These are phyloP conservation scores for Talaromyces sp. DNA, from an alignment of 2,329 filamentous ascomycete genomes.

Conservation along the genomic window DNA sequence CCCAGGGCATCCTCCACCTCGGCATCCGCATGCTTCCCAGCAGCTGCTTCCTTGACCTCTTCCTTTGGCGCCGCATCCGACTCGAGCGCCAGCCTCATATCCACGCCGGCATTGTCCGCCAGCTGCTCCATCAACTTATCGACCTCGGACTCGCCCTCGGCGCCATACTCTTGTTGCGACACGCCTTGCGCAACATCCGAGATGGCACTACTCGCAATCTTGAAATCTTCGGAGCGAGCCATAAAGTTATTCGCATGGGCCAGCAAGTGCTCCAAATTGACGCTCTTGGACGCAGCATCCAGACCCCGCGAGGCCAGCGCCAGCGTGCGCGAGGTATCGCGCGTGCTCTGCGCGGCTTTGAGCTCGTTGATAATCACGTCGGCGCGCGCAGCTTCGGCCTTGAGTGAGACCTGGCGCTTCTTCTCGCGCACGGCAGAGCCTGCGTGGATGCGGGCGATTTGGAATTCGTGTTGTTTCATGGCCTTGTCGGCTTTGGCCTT, in stretches of 20 bases:
- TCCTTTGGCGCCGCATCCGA: conserved; percentile 34
- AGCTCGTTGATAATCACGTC: conserved; percentile 47
- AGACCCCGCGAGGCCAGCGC: conserved; percentile 40
- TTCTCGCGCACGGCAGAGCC: conserved; percentile 42
- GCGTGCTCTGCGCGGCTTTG: conserved; percentile 43
- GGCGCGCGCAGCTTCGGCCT: conserved; percentile 41
- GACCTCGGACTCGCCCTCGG: conserved; percentile 38
- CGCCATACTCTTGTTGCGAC: conserved; percentile 40
- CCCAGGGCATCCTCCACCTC: conserved; percentile 38
- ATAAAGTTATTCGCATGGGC: conserved; percentile 40
- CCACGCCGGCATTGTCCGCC: conserved; percentile 39
- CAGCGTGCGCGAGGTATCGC: conserved; percentile 41
- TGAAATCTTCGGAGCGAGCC: conserved; percentile 37
- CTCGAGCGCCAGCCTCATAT: conserved; percentile 35
- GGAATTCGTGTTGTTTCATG: conserved; percentile 44
- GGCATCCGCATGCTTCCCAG: conserved; percentile 23
- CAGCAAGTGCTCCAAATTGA: conserved; percentile 40
- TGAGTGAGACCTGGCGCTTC: conserved; percentile 40
- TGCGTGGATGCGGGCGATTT: conserved; percentile 46
- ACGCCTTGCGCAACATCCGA: conserved; percentile 37
- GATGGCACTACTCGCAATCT: conserved; percentile 37
- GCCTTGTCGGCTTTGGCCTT: conserved; percentile 44
- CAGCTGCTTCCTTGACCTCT: conserved; percentile 32
- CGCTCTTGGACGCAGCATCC: conserved; percentile 40
- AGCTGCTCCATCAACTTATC: conserved; percentile 40